Base-by-base conservation (phyloP, 768 basidiomycete species). In the Fistulinella prunicolor region DNA sequence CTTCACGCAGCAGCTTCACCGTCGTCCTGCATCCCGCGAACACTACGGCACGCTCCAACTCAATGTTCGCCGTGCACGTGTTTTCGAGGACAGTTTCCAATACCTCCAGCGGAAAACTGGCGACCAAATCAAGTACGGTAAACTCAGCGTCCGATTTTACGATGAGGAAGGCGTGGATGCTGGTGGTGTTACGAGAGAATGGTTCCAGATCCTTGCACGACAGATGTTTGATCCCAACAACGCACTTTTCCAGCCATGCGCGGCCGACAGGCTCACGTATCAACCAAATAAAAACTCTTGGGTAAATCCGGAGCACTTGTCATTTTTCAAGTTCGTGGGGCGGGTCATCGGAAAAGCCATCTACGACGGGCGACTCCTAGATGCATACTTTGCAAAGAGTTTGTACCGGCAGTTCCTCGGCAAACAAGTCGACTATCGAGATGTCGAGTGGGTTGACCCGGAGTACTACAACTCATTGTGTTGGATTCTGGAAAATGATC, bases 161-260 rank as follows among this genome's bases (percentile, higher is more conserved):
- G 88, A 93, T 47, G 96, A 99, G 62, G 96, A 98, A 62, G 96
- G 96, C 43, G 92, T 99, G 19, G 96, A 99, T 64, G 96, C 96
- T 0, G 96, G 96, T 19, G 96, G 96, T 56, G 91, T 99, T 29
- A 96, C 96, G 8, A 80, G 95, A 50, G 94, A 98, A 71, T 97
- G 94, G 94, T 97, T 94, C 84, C 90, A 94, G 60, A 95, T 96
- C 43, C 82, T 99, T 16, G 94, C 96, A 1, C 81, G 94, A 42
- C 94, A 96, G 67, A 99, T 99, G 88, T 99, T 99, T 70, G 93
- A 99, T 66, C 95, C 96, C 21, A 92, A 95, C 70, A 96, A 96
- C 58, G 95, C 94, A 5, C 78, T 98, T 22, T 99, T 99, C 82
- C 93, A 98, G 64, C 95, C 96, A 16, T 96, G 93, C 64, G 94